A percentile compares a stretch with the other conserved stretches of the same genome.
Conservation (phyloP, 768 basidiomycete genomes). For the Pisolithus tinctorius region DNA sequence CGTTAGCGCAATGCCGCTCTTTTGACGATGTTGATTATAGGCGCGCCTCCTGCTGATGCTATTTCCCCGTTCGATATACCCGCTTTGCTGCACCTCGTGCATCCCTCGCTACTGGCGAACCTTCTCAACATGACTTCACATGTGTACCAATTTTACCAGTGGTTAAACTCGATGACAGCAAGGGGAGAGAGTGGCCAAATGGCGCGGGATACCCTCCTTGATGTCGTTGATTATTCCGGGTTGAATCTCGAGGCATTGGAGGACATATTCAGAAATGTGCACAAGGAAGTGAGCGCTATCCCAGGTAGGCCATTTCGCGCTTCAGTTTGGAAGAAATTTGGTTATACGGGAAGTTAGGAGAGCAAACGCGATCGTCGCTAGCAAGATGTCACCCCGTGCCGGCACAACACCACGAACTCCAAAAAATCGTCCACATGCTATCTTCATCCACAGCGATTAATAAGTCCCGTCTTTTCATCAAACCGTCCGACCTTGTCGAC, state of each 20-base stretch:
- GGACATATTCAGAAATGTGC: constrained; percentile 36
- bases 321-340: too few species aligned
- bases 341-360: constrained; percentile 27
- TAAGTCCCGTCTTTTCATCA: constrained; percentile 66
- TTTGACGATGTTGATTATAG: constrained; percentile 33
- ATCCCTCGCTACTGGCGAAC: constrained; percentile 53
- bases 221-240: constrained; percentile 59
- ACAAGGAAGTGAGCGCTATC: constrained; percentile 16
- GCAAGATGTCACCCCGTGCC: constrained; percentile 54
- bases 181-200: constrained; percentile 57
- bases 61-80: constrained; percentile 28
- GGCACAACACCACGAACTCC: constrained; percentile 37
- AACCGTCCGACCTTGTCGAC: constrained; percentile 64
- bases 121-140: constrained; percentile 45
- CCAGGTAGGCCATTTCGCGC: constrained; percentile 12
- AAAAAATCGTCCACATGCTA: constrained; percentile 40
- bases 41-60: constrained; percentile 5
- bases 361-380: constrained; percentile 45
- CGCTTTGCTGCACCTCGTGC: constrained; percentile 51
- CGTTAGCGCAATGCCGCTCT: constrained; percentile 37
- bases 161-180: constrained; percentile 46
- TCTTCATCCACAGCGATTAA: constrained; percentile 45
- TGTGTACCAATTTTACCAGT: constrained; percentile 51
- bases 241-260: constrained; percentile 52
- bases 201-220: constrained; percentile 55